Base-by-base conservation (phyloP, 345 rosid species). In the Cardamine occulta region DNA sequence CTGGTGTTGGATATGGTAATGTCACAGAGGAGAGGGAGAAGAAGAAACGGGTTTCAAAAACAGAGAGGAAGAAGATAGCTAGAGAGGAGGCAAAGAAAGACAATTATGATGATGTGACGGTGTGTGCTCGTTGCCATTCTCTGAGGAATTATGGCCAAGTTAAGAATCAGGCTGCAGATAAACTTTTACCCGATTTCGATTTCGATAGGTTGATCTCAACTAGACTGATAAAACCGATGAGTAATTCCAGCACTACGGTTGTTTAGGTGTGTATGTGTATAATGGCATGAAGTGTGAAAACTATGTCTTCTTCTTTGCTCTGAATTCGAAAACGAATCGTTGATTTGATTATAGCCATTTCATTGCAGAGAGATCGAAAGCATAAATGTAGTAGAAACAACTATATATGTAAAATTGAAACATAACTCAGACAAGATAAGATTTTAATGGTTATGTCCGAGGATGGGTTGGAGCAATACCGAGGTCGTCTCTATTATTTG, bases 81-180 rank as follows among this genome's bases (percentile, higher is more conserved):
- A 85, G 89, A 70, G 91, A 87, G 82, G 86, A 85, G 74, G 86
- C 89, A 37, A 80, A 73, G 60, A 87, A 81, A 79, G 87, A 82
- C 37, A 83, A 78, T 21, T 90, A 83, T 44, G 86, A 81, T 59
- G 88, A 81, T 75, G 90, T 86, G 47, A 91, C 88, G 0, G 96
- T 94, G 12, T 94, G 98, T 75, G 98, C 97, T 59, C 87, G 97
- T 34, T 94, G 98, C 80, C 96, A 94, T 80, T 94, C 98, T 39
- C 74, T 94, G 74, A 85, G 97, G 81, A 88, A 94, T 63, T 89
- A 91, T 47, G 98, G 96, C 47, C 93, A 85, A 75, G 97, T 91
- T 64, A 94, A 94, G 84, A 89, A 86, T 78, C 88, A 87, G 55
- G 74, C 83, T 4, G 89, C 88, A 9, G 98, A 94, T 70, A 94